Evolutionary conservation across 1,284 basidiomycete genomes (phyloP), one percentile per base, ranked within the genome.

Genomic region (Inonotus hispidus): DNA sequence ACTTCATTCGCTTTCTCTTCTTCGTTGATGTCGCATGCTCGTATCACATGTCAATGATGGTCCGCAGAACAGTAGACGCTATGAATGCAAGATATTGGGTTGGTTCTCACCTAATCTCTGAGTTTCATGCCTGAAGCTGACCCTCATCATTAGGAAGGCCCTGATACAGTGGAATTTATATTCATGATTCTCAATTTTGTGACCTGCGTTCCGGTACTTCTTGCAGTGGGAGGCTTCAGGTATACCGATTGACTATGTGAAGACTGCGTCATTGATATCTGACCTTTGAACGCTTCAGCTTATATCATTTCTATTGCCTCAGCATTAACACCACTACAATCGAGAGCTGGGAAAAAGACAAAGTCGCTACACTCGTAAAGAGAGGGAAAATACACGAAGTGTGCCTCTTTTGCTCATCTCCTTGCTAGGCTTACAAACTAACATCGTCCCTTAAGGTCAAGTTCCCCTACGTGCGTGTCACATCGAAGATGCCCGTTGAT

Each of bases 321-420:
- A 68, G 81, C 11, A 81, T 81, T 21, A 99, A 99, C 71, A 88
- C 88, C 11, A 99, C 96, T 0, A 98, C 96, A 0, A 97, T 99
- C 61, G 96, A 99, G 75, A 87, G 91, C 0, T 97, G 93, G 92
- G 97, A 99, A 72, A 98, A 98, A 75, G 95, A 99, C 70, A 94
- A 92, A 72, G 93, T 88, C 0, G 88, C 92, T 3, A 92, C 86
- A 0, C 81, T 98, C 67, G 84, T 94, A 50, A 83, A 91, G 13
- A 77, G 90, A 62, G 96, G 95, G 1, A 91, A 90, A 73, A 90
- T 98, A 64, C 83, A 81, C 57, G 90, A 94, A 74, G 90, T 90
- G 64, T 27, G 79, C 69, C 7, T 29, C 46, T 5, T 49, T 45
- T 47, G 8, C 59, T 58, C 58, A 46, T 46, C 47, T 35, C 25